These are phyloP conservation scores for Colletotrichum cordylinicola DNA, from an alignment of 2,329 filamentous ascomycete genomes.

Conservation along the genomic window DNA sequence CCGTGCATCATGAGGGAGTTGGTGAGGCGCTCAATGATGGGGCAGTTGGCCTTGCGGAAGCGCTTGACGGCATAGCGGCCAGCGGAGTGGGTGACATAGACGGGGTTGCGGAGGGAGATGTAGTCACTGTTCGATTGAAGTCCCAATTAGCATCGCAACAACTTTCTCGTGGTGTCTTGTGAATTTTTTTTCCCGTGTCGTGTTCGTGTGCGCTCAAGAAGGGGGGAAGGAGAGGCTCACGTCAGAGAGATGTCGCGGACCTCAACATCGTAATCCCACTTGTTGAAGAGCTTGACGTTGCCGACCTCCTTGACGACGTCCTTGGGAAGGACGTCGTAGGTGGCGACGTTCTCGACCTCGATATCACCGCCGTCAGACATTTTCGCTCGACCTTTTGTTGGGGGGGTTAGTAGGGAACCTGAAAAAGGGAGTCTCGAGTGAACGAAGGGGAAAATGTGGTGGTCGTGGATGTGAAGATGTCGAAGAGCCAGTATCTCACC, in stretches of 20 bases:
- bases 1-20: slow-evolving; percentile 99
- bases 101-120: slow-evolving; percentile 98
- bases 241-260: slow-evolving; percentile 99
- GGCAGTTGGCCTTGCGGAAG: slow-evolving; percentile 99
- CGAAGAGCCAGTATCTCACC: slow-evolving; percentile 12
- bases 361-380: slow-evolving; percentile 97
- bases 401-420: slow-evolving; percentile 17
- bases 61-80: slow-evolving; percentile 99
- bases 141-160: slow-evolving; percentile 36
- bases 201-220: not conserved
- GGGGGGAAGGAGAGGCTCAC: slow-evolving; percentile 50
- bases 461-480: slow-evolving; percentile 24
- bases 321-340: slow-evolving; percentile 88
- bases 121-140: slow-evolving; percentile 76
- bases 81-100: slow-evolving; percentile 99
- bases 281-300: slow-evolving; percentile 96
- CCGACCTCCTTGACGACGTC: slow-evolving; percentile 89
- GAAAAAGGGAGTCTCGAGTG: slow-evolving; percentile 9
- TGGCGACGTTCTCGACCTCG: slow-evolving; percentile 81
- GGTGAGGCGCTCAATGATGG: slow-evolving; percentile 99
- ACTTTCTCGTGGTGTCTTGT: not conserved
- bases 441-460: slow-evolving; percentile 20
- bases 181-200: slow-evolving; percentile 1
- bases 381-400: slow-evolving; percentile 46
- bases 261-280: slow-evolving; percentile 98